Conservation (phyloP, 2,329 filamentous ascomycete species). For the Septoria linicola region DNA sequence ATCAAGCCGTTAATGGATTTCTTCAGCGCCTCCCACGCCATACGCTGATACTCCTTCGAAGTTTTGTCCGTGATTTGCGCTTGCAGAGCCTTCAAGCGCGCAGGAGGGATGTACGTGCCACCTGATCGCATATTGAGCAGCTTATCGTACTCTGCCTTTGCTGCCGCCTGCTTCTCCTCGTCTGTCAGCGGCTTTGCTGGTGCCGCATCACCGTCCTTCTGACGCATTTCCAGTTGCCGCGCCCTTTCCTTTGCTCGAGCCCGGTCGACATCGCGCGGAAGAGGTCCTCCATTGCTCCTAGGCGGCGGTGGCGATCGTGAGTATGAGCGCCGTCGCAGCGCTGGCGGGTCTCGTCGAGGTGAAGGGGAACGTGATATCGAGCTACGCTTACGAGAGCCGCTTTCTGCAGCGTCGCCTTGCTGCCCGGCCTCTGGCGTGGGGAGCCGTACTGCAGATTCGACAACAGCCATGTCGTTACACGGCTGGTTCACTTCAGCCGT, state of each 20-base stretch:
- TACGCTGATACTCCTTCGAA: constrained; percentile 95
- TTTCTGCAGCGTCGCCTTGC: constrained; percentile 20
- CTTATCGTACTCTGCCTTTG: constrained; percentile 92
- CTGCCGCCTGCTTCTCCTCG: constrained; percentile 81
- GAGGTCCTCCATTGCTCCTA: constrained; percentile 41
- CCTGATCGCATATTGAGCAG: constrained; percentile 89
- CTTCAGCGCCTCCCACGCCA: constrained; percentile 98
- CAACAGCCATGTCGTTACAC: constrained; percentile 19
- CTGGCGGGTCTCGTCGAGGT: constrained; percentile 37
- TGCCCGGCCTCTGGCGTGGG: constrained; percentile 32
- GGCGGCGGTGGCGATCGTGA: constrained; percentile 35
- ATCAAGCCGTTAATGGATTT: constrained; percentile 98
- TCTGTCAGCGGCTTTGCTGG: constrained; percentile 60
- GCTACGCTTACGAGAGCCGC: constrained; percentile 34
- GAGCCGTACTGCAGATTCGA: constrained; percentile 34
- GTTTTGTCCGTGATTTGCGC: constrained; percentile 95
- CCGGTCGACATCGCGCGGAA: constrained; percentile 51
- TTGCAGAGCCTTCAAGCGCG: constrained; percentile 84
- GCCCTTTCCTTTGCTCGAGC: constrained; percentile 54
- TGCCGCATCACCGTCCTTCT: constrained; percentile 44
- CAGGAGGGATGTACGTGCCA: constrained; percentile 94
- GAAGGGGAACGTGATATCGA: constrained; percentile 38
- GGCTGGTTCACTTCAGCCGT: neutral
- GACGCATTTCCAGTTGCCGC: constrained; percentile 49
- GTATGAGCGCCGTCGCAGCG: constrained; percentile 33